Base-by-base conservation (phyloP, 2,329 filamentous ascomycete species). In the Chaetomium globosum region DNA sequence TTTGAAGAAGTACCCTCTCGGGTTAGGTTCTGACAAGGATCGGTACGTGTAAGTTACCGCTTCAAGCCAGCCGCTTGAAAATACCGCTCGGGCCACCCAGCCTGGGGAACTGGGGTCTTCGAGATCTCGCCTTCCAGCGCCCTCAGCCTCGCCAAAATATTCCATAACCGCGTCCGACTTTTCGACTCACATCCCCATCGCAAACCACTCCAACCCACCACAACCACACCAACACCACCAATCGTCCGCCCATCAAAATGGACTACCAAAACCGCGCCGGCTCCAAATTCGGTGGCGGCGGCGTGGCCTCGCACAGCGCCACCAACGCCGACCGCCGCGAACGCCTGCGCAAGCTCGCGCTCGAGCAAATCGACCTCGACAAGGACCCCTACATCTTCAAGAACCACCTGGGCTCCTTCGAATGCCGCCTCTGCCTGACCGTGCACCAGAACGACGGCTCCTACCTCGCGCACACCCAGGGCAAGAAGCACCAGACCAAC, bases 321-420 rank as follows among this genome's bases (percentile, higher is more conserved):
- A 96, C 93, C 68, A 98, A 98, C 79, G 94, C 95, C 70, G 95
- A 98, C 85, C 92, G 95, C 66, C 92, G 95, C 77, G 95, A 99
- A 79, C 93, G 95, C 69, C 89, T 99, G 48, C 93, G 94, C 78
- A 97, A 97, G 82, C 93, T 99, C 75, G 95, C 95, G 65, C 91
- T 99, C 75, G 95, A 99, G 81, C 96, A 93, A 63, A 99, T 99
- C 83, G 94, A 98, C 82, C 91, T 98, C 69, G 95, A 98, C 81
- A 98, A 97, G 81, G 95, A 99, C 81, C 95, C 95, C 0, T 99
- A 98, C 86, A 97, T 98, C 83, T 99, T 99, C 89, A 96, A 96
- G 79, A 99, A 99, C 83, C 94, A 99, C 79, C 92, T 98, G 73
- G 95, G 95, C 75, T 95, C 90, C 75, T 99, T 97, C 80, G 95